Conservation (phyloP, 345 rosid genomes). For the Litchi chinensis region DNA sequence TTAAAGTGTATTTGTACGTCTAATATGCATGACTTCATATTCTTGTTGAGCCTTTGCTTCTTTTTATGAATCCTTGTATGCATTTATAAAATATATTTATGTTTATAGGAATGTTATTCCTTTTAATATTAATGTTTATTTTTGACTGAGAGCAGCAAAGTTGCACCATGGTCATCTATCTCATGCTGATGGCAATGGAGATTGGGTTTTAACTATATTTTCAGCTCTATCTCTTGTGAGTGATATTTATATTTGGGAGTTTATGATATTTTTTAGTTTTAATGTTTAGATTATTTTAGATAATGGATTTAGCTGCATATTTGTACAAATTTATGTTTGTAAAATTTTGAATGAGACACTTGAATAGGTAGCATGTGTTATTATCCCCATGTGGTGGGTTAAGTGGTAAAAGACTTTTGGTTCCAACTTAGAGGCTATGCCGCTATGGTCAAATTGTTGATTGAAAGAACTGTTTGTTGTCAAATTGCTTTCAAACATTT, state of each 20-base stretch:
- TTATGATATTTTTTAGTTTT: not conserved
- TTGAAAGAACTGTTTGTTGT: not conserved
- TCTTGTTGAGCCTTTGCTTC: not conserved
- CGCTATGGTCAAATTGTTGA: not conserved
- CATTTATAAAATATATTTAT: not conserved
- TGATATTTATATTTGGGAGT: conserved; percentile 16
- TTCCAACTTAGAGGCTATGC: not conserved
- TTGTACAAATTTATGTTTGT: not conserved
- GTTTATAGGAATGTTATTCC: not conserved
- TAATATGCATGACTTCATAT: not conserved
- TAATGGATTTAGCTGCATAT: not conserved
- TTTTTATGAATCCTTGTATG: not conserved
- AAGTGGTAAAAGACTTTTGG: not conserved
- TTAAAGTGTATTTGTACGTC: not conserved
- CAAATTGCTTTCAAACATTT: not conserved
- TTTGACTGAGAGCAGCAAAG: conserved; percentile 57
- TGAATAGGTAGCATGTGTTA: not conserved
- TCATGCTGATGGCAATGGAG: conserved; percentile 95
- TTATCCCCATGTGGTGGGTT: not conserved
- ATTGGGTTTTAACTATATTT: conserved; percentile 95
- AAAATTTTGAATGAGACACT: not conserved
- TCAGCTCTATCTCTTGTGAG: conserved; percentile 91
- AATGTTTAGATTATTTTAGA: not conserved
- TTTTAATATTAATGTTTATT: not conserved
- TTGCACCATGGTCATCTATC: conserved; percentile 85